Evolutionary conservation across 345 rosid species (phyloP).

Genomic region (Gossypioides kirkii): DNA sequence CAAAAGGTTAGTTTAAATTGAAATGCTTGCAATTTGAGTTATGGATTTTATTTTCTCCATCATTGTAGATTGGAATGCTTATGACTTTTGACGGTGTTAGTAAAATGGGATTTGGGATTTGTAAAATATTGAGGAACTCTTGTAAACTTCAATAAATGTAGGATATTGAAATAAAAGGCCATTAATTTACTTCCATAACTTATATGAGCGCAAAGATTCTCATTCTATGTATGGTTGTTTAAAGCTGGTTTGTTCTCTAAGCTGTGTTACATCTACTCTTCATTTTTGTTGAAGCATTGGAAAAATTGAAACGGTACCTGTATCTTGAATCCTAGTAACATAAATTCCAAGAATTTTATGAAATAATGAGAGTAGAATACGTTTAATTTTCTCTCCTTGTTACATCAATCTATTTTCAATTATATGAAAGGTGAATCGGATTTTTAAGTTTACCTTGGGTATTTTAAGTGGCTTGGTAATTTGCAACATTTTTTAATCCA

Average conservation of each 20-base stretch:
- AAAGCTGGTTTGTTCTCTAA: not conserved
- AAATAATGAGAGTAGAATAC: not conserved
- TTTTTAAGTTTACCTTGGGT: not conserved
- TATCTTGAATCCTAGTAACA: not conserved
- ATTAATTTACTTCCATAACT: not conserved
- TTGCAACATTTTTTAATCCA: not conserved
- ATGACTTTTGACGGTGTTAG: not conserved
- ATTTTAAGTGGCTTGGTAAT: not conserved
- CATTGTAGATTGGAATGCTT: not conserved
- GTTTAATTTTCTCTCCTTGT: not conserved
- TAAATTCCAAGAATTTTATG: not conserved
- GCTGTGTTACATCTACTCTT: not conserved
- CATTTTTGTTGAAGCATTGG: not conserved
- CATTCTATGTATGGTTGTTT: not conserved
- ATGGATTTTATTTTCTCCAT: not conserved
- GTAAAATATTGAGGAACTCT: not conserved
- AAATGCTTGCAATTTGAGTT: not conserved
- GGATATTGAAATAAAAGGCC: not conserved
- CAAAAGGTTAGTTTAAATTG: slow-evolving; percentile 39
- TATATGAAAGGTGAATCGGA: not conserved
- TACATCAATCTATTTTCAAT: not conserved
- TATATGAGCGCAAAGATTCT: not conserved
- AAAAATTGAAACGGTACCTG: too few species aligned
- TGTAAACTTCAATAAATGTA: not conserved
- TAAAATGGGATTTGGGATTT: not conserved